phyloP scores from a whole-genome alignment of 148 eudicot species.

The Camellia lanceoleosa region DNA sequence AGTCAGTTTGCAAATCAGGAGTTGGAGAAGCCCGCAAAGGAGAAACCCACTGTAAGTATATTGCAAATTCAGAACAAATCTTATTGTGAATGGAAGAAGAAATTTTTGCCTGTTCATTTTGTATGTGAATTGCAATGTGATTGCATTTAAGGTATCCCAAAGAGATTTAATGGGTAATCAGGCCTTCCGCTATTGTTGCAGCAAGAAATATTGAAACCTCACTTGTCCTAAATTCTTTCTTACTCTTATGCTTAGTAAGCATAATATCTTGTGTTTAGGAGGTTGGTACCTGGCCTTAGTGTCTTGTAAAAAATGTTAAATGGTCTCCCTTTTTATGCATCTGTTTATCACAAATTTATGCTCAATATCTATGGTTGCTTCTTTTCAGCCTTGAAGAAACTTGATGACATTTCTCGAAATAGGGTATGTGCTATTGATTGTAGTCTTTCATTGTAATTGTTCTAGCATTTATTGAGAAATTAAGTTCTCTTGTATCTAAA shows the following conservation, averaged over 20 bases:
- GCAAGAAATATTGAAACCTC: not conserved
- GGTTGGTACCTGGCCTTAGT: too few relatives aligned
- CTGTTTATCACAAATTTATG: too few relatives aligned
- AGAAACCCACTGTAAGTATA: conserved; percentile 25
- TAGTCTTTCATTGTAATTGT: too few relatives aligned
- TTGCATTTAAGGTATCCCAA: not conserved
- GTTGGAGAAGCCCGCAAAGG: conserved; percentile 17
- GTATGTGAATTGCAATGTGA: not conserved
- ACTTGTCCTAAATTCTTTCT: not conserved
- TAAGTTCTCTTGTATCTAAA: too few relatives aligned
- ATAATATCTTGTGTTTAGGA: not conserved
- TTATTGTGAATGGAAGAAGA: not conserved
- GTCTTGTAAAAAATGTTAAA: too few relatives aligned
- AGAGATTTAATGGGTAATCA: not conserved
- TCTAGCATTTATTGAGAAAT: too few relatives aligned
- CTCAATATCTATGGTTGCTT: too few relatives aligned
- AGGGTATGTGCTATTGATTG: too few relatives aligned
- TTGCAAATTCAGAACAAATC: not conserved
- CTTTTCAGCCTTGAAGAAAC: too few relatives aligned
- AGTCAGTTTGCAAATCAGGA: conserved; percentile 13
- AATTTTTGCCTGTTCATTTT: not conserved
- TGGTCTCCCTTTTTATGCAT: too few relatives aligned
- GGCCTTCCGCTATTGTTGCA: not conserved
- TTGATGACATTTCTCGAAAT: too few relatives aligned
- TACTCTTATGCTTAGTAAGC: not conserved